Evolutionary conservation across 2,329 filamentous ascomycete species (phyloP).

Genomic region (Ophiostoma sp.): DNA sequence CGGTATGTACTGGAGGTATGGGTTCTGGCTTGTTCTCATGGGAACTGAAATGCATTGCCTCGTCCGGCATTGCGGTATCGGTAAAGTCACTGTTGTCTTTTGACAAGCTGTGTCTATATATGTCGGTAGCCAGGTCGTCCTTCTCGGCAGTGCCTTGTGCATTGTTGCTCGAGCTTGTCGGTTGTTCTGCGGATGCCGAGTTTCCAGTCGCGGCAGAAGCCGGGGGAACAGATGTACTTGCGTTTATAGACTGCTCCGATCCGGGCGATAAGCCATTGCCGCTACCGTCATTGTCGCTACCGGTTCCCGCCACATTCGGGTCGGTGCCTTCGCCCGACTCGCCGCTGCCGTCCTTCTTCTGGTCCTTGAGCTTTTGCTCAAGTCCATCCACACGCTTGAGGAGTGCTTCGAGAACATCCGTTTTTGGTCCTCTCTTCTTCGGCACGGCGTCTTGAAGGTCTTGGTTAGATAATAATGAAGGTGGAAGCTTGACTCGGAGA

Average conservation of each 20-base stretch:
- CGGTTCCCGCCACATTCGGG: conserved; percentile 17
- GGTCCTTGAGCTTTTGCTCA: conserved; percentile 69
- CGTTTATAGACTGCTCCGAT: not conserved
- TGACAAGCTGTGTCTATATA: not conserved
- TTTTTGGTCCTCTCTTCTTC: conserved; percentile 86
- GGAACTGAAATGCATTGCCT: not conserved
- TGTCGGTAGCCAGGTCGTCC: not conserved
- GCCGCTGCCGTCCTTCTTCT: conserved; percentile 44
- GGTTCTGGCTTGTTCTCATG: not conserved
- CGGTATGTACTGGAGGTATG: conserved; percentile 45
- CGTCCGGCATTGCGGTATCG: not conserved
- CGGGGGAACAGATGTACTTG: not conserved
- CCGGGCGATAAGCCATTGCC: conserved; percentile 21
- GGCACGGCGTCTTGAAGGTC: conserved; percentile 66
- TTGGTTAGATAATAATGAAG: not conserved
- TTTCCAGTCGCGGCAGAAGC: not conserved
- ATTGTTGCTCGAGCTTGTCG: not conserved
- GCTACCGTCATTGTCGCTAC: conserved; percentile 28
- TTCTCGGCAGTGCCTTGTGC: not conserved
- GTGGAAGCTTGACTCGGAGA: not conserved
- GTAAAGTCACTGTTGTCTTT: not conserved
- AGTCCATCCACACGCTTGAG: conserved; percentile 80
- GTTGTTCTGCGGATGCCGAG: not conserved
- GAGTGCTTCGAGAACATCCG: conserved; percentile 78
- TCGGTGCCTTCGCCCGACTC: conserved; percentile 25